Conservation (phyloP, 805 yeast species). For the Metschnikowia peoriensis region DNA sequence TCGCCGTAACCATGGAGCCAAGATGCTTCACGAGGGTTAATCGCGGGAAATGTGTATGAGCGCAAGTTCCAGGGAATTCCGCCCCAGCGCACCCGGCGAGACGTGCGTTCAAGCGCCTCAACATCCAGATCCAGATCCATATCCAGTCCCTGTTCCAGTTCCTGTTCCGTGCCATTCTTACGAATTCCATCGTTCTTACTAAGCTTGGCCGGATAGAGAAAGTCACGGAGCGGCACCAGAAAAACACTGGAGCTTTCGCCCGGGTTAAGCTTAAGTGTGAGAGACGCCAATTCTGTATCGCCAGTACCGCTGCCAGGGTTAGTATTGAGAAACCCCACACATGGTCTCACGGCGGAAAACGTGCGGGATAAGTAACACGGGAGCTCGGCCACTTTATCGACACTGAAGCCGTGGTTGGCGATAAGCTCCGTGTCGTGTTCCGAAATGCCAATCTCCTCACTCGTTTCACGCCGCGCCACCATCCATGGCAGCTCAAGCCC, state of each 20-base stretch:
- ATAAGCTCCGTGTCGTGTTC: slow-evolving; percentile 44
- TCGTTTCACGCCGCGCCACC: slow-evolving; percentile 78
- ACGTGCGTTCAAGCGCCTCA: slow-evolving; percentile 34
- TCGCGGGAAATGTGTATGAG: slow-evolving; percentile 58
- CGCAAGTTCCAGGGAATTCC: slow-evolving; percentile 66
- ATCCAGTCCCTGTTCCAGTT: too few relatives aligned
- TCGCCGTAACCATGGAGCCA: slow-evolving; percentile 61
- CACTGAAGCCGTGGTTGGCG: slow-evolving; percentile 48
- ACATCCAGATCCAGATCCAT: slow-evolving; percentile 21
- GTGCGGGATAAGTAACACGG: slow-evolving; percentile 85
- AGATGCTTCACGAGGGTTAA: slow-evolving; percentile 51
- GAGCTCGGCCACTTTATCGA: slow-evolving; percentile 60
- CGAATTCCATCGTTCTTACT: too few relatives aligned
- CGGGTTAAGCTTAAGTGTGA: slow-evolving; percentile 58
- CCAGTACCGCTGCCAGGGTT: slow-evolving; percentile 14
- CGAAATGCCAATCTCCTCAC: slow-evolving; percentile 81
- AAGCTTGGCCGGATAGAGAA: slow-evolving; percentile 33
- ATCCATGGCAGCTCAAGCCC: slow-evolving; percentile 64
- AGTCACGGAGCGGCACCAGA: slow-evolving; percentile 66
- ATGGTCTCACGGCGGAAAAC: slow-evolving; percentile 78
- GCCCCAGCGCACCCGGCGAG: slow-evolving; percentile 58
- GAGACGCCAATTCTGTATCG: slow-evolving; percentile 16
- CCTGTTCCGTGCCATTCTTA: too few relatives aligned
- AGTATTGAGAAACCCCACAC: slow-evolving; percentile 59
- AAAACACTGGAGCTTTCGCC: slow-evolving; percentile 75